Base-by-base conservation (phyloP, 345 rosid genomes). In the Trapa bicornis region DNA sequence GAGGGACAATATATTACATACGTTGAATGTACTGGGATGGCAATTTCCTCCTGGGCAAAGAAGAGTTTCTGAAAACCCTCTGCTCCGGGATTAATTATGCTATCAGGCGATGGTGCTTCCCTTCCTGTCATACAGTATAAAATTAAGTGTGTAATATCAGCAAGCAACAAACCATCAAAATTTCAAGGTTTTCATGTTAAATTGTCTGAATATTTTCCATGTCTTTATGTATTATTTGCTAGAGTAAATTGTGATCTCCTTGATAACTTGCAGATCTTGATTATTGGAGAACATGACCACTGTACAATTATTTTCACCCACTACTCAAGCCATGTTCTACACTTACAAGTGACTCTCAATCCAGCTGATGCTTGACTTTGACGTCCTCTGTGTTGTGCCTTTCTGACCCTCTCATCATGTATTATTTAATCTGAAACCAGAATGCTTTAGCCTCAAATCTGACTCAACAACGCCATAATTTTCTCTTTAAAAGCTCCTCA, bases 1-100 rank as follows among this genome's bases (percentile, higher is more conserved):
- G 42, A 42, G 5, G 17, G 15, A 67, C 57, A 62, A 62, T 22
- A 76, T 15, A 22, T 15, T 61, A 43, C 81, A 61, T 88, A 93
- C 98, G 87, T 70, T 33, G 96, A 87, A 76, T 90, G 98, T 22
- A 90, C 98, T 16, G 98, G 95, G 75, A 93, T 93, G 22, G 98
- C 98, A 43, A 93, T 93, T 83, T 93, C 98, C 81, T 93, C 98
- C 60, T 88, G 98, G 58, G 97, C 98, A n/a, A 93, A 93, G 74
- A 93, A 90, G 53, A 93, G 88, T 78, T 93, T 93, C 76, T 90
- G 98, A 80, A 93, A 93, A 68, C 98, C 98, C 80, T 93, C 98
- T 0, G 97, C 70, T 53, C 98, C 96, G 6, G 98, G 98, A 72
- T 85, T 87, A 64, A 93, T 87, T 66, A 93, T 85, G 71, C 98